phyloP scores from a whole-genome alignment of 1,284 basidiomycete genomes.

The Sanghuangporus baumii region DNA sequence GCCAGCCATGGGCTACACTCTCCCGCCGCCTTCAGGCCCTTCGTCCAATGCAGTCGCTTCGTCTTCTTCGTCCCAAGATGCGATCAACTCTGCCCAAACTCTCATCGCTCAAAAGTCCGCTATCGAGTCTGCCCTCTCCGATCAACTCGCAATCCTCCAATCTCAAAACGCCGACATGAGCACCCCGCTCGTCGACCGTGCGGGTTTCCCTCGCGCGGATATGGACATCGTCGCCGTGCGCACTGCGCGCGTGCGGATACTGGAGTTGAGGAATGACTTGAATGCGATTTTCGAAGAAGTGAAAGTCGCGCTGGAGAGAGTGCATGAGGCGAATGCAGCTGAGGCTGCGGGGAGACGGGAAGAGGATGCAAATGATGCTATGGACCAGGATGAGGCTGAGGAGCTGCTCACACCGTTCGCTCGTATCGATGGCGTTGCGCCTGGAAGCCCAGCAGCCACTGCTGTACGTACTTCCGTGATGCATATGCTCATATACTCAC shows the following conservation, averaged over 20 bases:
- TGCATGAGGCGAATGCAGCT: conserved; percentile 43
- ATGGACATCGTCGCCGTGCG: conserved; percentile 82
- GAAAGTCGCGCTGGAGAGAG: conserved; percentile 56
- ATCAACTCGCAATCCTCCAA: conserved; percentile 55
- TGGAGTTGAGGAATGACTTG: conserved; percentile 77
- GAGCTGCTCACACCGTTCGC: conserved; percentile 52
- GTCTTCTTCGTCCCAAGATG: not conserved
- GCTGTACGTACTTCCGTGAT: conserved; percentile 49
- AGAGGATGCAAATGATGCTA: conserved; percentile 20
- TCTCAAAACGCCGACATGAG: conserved; percentile 54
- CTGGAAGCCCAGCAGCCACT: conserved; percentile 70
- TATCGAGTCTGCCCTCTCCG: conserved; percentile 59
- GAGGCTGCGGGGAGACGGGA: not conserved
- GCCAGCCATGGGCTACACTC: not conserved
- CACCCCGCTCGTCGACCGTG: conserved; percentile 71
- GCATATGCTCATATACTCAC: not conserved
- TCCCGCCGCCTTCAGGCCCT: not conserved
- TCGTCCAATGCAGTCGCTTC: not conserved
- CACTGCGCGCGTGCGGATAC: conserved; percentile 64
- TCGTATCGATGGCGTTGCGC: conserved; percentile 71
- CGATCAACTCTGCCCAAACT: conserved; percentile 35
- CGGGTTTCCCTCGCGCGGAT: conserved; percentile 83
- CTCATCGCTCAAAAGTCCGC: conserved; percentile 58
- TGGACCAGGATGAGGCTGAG: conserved; percentile 18
- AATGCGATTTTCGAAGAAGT: conserved; percentile 61